A percentile compares a stretch with the other conserved stretches of the same genome.
phyloP scores from a whole-genome alignment of 129 eudicot species.

The Flaveria linearis region DNA sequence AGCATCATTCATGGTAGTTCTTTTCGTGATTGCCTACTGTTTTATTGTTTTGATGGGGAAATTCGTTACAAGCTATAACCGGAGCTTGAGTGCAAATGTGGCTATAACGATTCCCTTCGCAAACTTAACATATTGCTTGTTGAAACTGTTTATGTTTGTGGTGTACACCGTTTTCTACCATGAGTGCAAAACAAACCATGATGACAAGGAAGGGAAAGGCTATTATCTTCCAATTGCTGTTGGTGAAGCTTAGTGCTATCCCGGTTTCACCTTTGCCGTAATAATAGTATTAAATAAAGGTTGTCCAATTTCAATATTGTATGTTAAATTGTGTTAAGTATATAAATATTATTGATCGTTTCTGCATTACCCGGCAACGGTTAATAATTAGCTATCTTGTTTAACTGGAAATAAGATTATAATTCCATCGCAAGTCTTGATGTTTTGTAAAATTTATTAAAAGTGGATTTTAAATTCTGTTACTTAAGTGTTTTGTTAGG shows the following conservation, averaged over 20 bases:
- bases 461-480: too few species aligned
- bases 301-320: neutral
- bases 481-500: too few species aligned
- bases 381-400: too few species aligned
- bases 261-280: neutral
- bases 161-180: slow-evolving; percentile 41
- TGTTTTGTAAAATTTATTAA: too few species aligned
- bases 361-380: neutral
- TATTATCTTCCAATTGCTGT: slow-evolving; percentile 34
- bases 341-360: neutral
- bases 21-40: slow-evolving; percentile 9
- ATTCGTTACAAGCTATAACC: slow-evolving; percentile 7
- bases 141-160: slow-evolving; percentile 40
- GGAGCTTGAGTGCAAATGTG: slow-evolving; percentile 1
- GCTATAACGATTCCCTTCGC: slow-evolving; percentile 32
- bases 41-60: slow-evolving; percentile 12
- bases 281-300: slow-evolving; percentile 7
- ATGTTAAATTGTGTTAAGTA: neutral
- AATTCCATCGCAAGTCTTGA: neutral
- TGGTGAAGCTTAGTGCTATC: slow-evolving; percentile 25
- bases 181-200: slow-evolving; percentile 29
- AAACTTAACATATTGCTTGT: slow-evolving; percentile 17
- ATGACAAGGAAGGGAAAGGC: slow-evolving; percentile 22
- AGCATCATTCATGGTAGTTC: slow-evolving; percentile 33
- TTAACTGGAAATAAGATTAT: too few species aligned